Evolutionary conservation across 495 filamentous ascomycete species (phyloP).

Genomic region (Podospora pseudoanserina): DNA sequence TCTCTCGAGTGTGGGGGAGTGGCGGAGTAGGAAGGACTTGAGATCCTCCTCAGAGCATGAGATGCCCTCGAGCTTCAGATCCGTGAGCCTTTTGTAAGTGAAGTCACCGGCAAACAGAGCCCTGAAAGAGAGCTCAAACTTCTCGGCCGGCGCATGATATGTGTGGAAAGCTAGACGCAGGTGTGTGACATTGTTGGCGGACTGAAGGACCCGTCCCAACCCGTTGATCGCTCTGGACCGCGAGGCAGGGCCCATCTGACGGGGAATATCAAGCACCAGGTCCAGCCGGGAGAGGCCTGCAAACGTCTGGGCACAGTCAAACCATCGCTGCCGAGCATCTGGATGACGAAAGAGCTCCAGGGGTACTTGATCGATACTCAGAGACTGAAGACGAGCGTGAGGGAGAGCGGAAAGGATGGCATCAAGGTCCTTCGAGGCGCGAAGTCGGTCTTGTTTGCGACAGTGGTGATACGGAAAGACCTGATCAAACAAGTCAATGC

Average conservation of each 20-base stretch:
- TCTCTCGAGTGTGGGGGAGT: conserved; percentile 39
- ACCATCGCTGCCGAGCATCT: conserved; percentile 42
- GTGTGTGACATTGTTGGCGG: conserved; percentile 34
- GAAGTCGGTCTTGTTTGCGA: conserved; percentile 40
- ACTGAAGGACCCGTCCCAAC: conserved; percentile 43
- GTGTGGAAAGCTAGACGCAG: conserved; percentile 45
- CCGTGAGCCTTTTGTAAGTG: conserved; percentile 38
- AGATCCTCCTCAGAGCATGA: conserved; percentile 45
- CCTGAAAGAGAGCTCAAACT: conserved; percentile 40
- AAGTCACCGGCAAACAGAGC: conserved; percentile 37
- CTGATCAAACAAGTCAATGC: conserved; percentile 37
- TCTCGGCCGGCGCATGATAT: conserved; percentile 38
- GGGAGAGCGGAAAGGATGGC: conserved; percentile 43
- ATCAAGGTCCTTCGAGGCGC: conserved; percentile 43
- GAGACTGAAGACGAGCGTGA: conserved; percentile 35
- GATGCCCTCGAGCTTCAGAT: conserved; percentile 44
- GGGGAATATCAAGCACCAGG: conserved; percentile 40
- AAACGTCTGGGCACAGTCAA: conserved; percentile 42
- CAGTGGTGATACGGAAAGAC: conserved; percentile 41
- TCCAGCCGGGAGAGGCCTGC: conserved; percentile 36
- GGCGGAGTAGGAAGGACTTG: conserved; percentile 39
- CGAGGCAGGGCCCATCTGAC: conserved; percentile 31
- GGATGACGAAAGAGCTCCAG: conserved; percentile 42
- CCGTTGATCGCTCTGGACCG: conserved; percentile 42
- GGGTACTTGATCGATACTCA: conserved; percentile 45